phyloP scores from a whole-genome alignment of 176 grass and related monocot species.

The Oryza brachyantha region DNA sequence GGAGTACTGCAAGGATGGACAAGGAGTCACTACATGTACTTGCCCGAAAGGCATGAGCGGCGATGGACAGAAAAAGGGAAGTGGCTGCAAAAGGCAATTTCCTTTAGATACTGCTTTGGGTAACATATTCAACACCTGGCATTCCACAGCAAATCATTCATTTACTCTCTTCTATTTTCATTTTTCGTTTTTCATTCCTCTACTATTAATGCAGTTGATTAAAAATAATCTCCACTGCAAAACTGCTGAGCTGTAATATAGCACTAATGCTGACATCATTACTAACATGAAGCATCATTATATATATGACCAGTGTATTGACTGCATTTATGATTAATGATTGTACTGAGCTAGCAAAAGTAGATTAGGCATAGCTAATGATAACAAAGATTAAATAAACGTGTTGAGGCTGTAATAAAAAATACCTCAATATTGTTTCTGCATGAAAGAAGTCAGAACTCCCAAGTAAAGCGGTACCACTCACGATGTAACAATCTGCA shows the following conservation, averaged over 20 bases:
- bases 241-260: not conserved
- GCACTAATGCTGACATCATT: not conserved
- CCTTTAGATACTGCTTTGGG: conserved; percentile 8
- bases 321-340: not conserved
- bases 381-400: not conserved
- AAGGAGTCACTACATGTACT: not conserved
- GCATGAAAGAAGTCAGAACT: not conserved
- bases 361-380: not conserved
- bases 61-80: not conserved
- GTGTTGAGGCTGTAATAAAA: not conserved
- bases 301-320: not conserved
- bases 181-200: not conserved
- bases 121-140: not conserved
- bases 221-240: not conserved
- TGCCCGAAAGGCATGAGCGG: conserved; percentile 19
- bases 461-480: not conserved
- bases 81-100: not conserved
- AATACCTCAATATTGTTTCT: not conserved
- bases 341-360: not conserved
- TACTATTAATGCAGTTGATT: not conserved
- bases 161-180: not conserved
- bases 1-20: not conserved
- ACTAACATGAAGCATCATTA: not conserved
- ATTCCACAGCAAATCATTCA: not conserved
- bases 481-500: not conserved